Evolutionary conservation across 2,329 filamentous ascomycete genomes (phyloP).

Genomic region (Pseudocercospora fuligena): DNA sequence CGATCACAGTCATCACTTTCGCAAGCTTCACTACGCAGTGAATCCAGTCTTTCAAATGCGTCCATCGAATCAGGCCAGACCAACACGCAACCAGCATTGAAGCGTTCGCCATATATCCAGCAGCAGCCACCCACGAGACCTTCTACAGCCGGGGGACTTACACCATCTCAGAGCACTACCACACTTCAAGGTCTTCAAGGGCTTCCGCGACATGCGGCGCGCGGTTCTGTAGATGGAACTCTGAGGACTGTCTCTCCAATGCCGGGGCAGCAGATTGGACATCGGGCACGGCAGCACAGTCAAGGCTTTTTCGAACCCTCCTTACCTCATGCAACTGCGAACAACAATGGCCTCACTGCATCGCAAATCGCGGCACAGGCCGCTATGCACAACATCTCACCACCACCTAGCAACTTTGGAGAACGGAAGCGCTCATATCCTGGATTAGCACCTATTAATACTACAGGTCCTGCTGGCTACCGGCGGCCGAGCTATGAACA

Average conservation of each 20-base stretch:
- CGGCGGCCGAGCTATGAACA: constrained; percentile 36
- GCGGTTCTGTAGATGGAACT: constrained; percentile 42
- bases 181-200: constrained; percentile 45
- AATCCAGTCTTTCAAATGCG: constrained; percentile 41
- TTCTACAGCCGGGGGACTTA: constrained; percentile 39
- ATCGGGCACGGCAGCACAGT: constrained; percentile 69
- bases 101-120: constrained; percentile 46
- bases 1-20: constrained; percentile 42
- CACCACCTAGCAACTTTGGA: constrained; percentile 28
- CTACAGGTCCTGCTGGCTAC: constrained; percentile 28
- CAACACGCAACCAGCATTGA: constrained; percentile 38
- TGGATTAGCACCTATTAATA: constrained; percentile 61
- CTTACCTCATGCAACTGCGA: constrained; percentile 56
- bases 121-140: constrained; percentile 36
- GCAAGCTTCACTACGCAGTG: constrained; percentile 39
- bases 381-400: constrained; percentile 63
- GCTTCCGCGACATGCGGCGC: constrained; percentile 37
- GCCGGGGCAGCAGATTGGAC: constrained; percentile 48
- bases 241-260: constrained; percentile 38
- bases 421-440: constrained; percentile 74
- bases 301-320: constrained; percentile 78
- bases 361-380: constrained; percentile 82
- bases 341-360: constrained; percentile 56
- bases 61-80: constrained; percentile 47
- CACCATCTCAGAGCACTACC: constrained; percentile 38